Evolutionary conservation across 2,329 filamentous ascomycete species (phyloP).

Genomic region (Cordyceps fumosorosea): DNA sequence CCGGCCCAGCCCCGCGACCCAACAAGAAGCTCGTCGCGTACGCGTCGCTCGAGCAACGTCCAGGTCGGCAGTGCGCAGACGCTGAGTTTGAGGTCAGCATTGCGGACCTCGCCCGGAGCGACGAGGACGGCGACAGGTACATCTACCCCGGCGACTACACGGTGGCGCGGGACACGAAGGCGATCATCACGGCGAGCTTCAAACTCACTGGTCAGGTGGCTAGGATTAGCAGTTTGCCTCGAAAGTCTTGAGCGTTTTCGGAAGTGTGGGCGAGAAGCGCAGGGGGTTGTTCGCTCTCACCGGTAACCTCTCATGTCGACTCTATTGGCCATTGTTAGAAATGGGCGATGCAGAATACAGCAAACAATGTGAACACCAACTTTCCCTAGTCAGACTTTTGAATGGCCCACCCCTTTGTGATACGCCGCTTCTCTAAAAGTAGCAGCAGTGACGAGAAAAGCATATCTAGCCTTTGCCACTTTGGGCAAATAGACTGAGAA

Average conservation of each 20-base stretch:
- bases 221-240: constrained; percentile 12
- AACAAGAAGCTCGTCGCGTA: neutral
- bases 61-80: constrained; percentile 10
- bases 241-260: neutral
- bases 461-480: neutral
- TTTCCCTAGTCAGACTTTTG: no score
- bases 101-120: constrained; percentile 13
- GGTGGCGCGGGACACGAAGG: constrained; percentile 13
- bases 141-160: constrained; percentile 16
- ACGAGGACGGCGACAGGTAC: constrained; percentile 15
- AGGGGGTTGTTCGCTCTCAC: neutral
- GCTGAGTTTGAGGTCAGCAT: constrained; percentile 13
- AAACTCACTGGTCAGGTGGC: constrained; percentile 11
- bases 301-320: neutral
- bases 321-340: neutral
- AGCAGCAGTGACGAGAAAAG: neutral
- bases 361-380: neutral
- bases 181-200: constrained; percentile 1
- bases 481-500: constrained; percentile 8
- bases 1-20: no score
- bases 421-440: neutral
- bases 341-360: neutral
- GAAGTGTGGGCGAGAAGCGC: neutral
- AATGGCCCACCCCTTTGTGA: neutral
- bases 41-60: constrained; percentile 14